Evolutionary conservation across 176 grass and related monocot genomes (phyloP), one percentile per base, ranked within the genome.

Genomic region (Oryza officinalis): DNA sequence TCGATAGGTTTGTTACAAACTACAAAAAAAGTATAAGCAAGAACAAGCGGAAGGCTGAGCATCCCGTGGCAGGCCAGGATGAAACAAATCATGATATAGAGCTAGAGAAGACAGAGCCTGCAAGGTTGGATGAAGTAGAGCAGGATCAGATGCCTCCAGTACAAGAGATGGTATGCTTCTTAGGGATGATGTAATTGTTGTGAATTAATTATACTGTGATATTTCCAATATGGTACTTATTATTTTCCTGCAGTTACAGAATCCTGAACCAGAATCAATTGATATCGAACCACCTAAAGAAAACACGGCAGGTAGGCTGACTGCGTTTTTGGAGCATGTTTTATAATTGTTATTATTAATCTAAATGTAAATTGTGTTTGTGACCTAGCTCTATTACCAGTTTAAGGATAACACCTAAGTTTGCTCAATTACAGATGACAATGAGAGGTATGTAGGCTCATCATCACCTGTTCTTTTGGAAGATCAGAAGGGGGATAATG

Each of bases 1-100:
- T 94, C 57, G 93, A 92, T 81, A 90, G 93, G 35, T 94, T 94
- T 49, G 89, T 94, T 26, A 94, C 87, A 4, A 94, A 94, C 71
- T 94, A 94, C 77, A 92, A 88, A 31, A 94, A 94, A 83, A 92
- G 85, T 79, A 26, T 92, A 79, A 94, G 75, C 77, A 94, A 94
- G 71, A 90, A 92, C 74, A 94, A 94, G 75, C 86, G 90, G 61
- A 94, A 94, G 87, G 90, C 93, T 5, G 93, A 92, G 47, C 79
- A 88, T 80, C 75, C 93, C 0, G 60, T 83, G 33, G 87, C 59
- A 78, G 89, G 87, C 83, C 82, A 65, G 52, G 90, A 92, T 84
- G 85, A 71, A 14, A 52, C 67, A 3, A 79, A 92, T 40, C 71
- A 77, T 61, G 84, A 90, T 35, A 70, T 26, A 1, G 81, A 89